Conservation (phyloP, 306 rosid genomes). For the Lagenaria siceraria region DNA sequence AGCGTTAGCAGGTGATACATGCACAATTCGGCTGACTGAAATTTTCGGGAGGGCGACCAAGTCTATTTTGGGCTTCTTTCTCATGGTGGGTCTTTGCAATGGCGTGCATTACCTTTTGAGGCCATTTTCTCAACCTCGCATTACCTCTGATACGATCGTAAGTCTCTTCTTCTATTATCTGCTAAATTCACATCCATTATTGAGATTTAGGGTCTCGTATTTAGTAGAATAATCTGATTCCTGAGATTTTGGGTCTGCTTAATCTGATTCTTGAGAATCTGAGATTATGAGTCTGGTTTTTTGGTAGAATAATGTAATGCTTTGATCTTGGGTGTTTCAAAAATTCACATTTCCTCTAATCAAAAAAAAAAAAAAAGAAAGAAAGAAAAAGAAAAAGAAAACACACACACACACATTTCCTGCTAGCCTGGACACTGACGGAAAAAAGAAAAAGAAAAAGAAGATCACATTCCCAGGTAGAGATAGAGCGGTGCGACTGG, state of each 20-base stretch:
- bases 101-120: constrained; percentile 39
- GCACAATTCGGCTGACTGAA: constrained; percentile 33
- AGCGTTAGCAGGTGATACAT: constrained; percentile 16
- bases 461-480: too few species aligned
- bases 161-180: constrained; percentile 9
- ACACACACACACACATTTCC: too few species aligned
- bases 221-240: neutral
- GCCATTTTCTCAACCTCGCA: constrained; percentile 64
- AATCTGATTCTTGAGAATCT: neutral
- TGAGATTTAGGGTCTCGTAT: neutral
- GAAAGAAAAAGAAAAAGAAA: too few species aligned
- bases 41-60: constrained; percentile 20
- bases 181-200: neutral
- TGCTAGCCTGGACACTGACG: too few species aligned
- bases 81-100: constrained; percentile 55
- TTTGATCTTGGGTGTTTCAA: neutral
- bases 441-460: too few species aligned
- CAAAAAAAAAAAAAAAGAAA: too few species aligned
- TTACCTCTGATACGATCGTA: constrained; percentile 60
- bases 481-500: neutral
- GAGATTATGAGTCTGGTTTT: neutral
- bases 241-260: neutral
- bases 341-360: neutral
- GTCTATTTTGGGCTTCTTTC: constrained; percentile 42
- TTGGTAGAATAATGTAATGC: neutral